Evolutionary conservation across 2,329 filamentous ascomycete genomes (phyloP).

Genomic region (Alternaria metachromatica): DNA sequence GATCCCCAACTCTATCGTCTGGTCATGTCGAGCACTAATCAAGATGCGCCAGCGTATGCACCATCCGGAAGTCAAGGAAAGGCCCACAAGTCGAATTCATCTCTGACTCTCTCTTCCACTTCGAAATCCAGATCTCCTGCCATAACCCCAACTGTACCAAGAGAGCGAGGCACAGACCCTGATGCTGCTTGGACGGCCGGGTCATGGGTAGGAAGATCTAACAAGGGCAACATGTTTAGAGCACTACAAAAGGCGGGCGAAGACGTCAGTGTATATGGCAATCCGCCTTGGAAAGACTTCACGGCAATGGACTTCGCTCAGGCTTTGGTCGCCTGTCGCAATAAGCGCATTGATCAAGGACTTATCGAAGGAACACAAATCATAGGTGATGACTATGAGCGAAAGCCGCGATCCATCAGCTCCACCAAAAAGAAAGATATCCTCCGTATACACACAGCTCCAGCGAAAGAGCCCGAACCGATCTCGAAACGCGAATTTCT

Average conservation of each 20-base stretch:
- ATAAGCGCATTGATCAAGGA: neutral
- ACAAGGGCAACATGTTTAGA: neutral
- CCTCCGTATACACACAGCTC: neutral
- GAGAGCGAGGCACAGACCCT: neutral
- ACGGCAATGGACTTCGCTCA: neutral
- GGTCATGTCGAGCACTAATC: neutral
- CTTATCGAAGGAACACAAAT: neutral
- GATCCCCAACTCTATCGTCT: neutral
- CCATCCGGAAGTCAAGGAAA: neutral
- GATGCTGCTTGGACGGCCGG: neutral
- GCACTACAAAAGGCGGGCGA: neutral
- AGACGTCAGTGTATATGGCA: neutral
- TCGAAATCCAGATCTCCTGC: neutral
- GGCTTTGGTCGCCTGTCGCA: neutral
- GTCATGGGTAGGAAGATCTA: neutral
- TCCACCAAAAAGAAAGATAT: neutral
- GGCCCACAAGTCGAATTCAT: neutral
- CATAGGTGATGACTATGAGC: neutral
- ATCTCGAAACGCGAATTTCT: neutral
- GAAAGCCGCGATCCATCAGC: neutral
- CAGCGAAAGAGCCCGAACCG: neutral
- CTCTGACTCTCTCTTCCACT: neutral
- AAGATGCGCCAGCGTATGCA: neutral
- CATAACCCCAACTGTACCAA: neutral
- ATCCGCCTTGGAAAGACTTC: neutral